These are phyloP conservation scores for Rhododendron henanense DNA, from an alignment of 148 eudicot genomes.

Conservation along the genomic window DNA sequence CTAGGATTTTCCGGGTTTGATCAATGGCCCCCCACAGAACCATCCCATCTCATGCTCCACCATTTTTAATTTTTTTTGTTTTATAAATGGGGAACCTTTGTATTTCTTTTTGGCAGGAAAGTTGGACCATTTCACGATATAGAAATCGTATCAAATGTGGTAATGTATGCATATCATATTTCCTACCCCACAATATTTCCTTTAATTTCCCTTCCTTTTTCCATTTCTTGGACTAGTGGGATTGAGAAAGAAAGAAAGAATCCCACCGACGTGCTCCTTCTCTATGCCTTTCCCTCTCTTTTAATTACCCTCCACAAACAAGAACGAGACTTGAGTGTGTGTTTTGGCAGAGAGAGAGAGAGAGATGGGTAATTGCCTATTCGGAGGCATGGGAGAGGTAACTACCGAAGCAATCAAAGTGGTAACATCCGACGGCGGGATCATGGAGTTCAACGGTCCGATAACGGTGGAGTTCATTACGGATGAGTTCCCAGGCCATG, in stretches of 20 bases:
- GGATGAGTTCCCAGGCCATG: constrained; percentile 71
- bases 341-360: neutral
- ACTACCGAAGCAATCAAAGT: constrained; percentile 47
- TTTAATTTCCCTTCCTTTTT: neutral
- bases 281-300: constrained; percentile 25
- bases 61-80: neutral
- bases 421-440: constrained; percentile 62
- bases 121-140: neutral
- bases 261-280: constrained; percentile 30
- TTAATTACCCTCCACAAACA: constrained; percentile 16
- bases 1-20: neutral
- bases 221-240: constrained; percentile 10
- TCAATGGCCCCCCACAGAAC: neutral
- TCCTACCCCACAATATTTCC: neutral
- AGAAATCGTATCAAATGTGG: neutral
- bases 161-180: neutral
- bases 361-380: constrained; percentile 78
- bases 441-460: constrained; percentile 72
- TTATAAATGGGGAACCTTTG: neutral
- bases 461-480: constrained; percentile 59
- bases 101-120: neutral
- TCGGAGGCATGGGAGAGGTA: constrained; percentile 43
- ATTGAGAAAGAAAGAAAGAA: constrained; percentile 3
- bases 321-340: neutral
- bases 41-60: neutral